Evolutionary conservation across 768 basidiomycete species (phyloP).

Genomic region (Dacryopinax primogenitus): DNA sequence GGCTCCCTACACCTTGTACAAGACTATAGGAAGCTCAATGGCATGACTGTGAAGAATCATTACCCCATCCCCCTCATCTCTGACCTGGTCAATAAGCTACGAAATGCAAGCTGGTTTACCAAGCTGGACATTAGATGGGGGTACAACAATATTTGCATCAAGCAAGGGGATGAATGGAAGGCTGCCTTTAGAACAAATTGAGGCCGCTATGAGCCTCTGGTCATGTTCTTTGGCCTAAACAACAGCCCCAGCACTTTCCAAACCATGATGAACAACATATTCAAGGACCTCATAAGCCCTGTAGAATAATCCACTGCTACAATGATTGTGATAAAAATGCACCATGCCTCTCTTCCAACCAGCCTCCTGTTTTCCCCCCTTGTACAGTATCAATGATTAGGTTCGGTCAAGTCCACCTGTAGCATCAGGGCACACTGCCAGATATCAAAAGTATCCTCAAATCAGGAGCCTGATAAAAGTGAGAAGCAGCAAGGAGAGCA

Average conservation of each 20-base stretch:
- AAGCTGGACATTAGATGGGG: neutral
- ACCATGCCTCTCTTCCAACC: too few relatives aligned
- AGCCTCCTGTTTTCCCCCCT: too few relatives aligned
- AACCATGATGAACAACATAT: slow-evolving; percentile 17
- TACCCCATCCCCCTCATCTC: slow-evolving; percentile 23
- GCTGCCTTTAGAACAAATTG: neutral
- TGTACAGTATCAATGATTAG: too few relatives aligned
- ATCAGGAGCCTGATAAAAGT: too few relatives aligned
- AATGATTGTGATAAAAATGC: too few relatives aligned
- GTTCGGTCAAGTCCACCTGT: too few relatives aligned
- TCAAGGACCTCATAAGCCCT: slow-evolving; percentile 17
- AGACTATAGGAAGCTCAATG: slow-evolving; percentile 25
- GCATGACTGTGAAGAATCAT: slow-evolving; percentile 13
- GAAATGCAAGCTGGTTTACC: slow-evolving; percentile 12
- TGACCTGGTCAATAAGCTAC: slow-evolving; percentile 27
- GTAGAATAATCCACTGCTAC: too few relatives aligned
- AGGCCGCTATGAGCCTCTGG: neutral
- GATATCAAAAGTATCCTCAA: too few relatives aligned
- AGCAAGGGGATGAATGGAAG: neutral
- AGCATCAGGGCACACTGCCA: too few relatives aligned
- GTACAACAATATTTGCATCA: neutral
- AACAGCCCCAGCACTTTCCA: slow-evolving; percentile 20
- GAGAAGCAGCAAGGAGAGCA: too few relatives aligned
- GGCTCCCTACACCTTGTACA: slow-evolving; percentile 24
- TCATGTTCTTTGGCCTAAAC: neutral